phyloP scores from a whole-genome alignment of 306 rosid genomes.

The Citrullus amarus region DNA sequence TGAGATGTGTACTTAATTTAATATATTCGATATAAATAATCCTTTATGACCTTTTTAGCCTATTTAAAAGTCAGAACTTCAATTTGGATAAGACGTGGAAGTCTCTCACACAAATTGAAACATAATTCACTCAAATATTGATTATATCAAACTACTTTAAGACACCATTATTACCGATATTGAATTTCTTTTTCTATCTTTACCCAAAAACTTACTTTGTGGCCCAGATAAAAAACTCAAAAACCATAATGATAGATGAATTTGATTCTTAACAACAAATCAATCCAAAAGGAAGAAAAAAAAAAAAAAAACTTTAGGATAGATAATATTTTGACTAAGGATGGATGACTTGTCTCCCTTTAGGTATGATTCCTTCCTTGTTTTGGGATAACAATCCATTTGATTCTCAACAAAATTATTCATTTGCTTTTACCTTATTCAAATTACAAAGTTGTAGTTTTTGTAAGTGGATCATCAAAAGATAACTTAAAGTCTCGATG shows the following conservation, averaged over 20 bases:
- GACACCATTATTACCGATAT: not conserved
- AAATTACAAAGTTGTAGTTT: not conserved
- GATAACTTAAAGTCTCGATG: not conserved
- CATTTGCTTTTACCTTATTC: no score
- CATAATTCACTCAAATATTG: not conserved
- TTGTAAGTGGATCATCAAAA: not conserved
- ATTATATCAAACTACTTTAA: not conserved
- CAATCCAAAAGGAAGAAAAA: no score
- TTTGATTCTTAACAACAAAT: no score
- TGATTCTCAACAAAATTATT: not conserved
- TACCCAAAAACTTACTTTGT: not conserved
- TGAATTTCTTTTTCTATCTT: not conserved
- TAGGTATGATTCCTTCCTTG: not conserved
- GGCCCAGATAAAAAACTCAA: not conserved
- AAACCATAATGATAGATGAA: not conserved
- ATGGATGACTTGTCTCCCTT: not conserved
- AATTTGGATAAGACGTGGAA: not conserved
- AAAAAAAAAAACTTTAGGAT: no score
- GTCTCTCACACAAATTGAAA: not conserved
- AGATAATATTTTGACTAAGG: not conserved
- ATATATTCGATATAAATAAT: not conserved
- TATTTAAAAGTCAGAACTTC: not conserved
- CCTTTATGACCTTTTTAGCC: not conserved
- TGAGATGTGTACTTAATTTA: not conserved
- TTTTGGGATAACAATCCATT: not conserved